A percentile compares a stretch with the other conserved stretches of the same genome.
phyloP scores from a whole-genome alignment of 306 rosid genomes.

The Delonix regia region DNA sequence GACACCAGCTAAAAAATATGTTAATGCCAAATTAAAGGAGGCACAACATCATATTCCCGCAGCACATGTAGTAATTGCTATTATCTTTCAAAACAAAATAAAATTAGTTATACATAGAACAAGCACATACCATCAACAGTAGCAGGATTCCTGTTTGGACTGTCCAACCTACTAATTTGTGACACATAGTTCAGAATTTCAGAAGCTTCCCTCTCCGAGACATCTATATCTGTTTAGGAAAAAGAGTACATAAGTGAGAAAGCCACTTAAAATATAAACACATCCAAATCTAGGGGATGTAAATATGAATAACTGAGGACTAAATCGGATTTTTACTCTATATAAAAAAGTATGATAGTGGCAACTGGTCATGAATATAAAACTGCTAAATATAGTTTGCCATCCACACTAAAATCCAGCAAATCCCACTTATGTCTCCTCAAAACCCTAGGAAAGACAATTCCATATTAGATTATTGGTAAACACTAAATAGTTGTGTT shows the following conservation, averaged over 20 bases:
- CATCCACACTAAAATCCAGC: not conserved
- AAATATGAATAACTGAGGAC: not conserved
- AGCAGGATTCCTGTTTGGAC: constrained; percentile 42
- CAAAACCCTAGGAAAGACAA: not conserved
- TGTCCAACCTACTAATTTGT: constrained; percentile 50
- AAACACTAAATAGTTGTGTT: not conserved
- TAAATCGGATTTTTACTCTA: not conserved
- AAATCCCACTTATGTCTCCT: not conserved
- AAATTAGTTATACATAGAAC: constrained; percentile 10
- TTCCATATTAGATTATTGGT: not conserved
- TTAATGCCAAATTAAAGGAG: not conserved
- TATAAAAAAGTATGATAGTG: not conserved
- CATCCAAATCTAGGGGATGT: constrained; percentile 8
- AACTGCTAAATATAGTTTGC: not conserved
- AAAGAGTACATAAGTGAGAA: constrained; percentile 10
- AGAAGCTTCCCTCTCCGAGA: constrained; percentile 67
- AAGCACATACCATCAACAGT: constrained; percentile 58
- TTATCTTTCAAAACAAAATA: constrained; percentile 7
- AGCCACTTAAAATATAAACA: not conserved
- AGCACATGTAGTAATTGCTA: not conserved
- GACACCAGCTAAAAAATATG: not conserved
- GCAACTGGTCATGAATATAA: not conserved
- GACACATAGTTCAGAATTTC: constrained; percentile 71
- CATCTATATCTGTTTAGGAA: constrained; percentile 58
- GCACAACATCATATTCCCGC: not conserved